Percentiles rank a stretch among this genome's conserved stretches.
Evolutionary conservation across 106 monocot species (phyloP).

Genomic region (Dioscorea dumetorum): DNA sequence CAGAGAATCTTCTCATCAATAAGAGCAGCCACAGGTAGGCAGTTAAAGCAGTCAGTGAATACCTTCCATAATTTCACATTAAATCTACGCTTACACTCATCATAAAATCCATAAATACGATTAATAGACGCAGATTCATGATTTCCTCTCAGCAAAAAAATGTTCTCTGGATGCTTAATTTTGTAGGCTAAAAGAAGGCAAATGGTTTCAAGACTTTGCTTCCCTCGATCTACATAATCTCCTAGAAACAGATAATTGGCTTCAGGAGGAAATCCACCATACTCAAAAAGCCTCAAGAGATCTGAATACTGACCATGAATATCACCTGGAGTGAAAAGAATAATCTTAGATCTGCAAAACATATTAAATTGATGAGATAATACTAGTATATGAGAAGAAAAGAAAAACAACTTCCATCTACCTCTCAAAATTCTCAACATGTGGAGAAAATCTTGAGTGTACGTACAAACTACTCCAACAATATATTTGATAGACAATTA

Average conservation of each 20-base stretch:
- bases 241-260: conserved; percentile 2
- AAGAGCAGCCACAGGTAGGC: conserved; percentile 5
- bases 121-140: neutral
- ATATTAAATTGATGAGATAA: neutral
- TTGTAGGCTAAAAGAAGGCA: neutral
- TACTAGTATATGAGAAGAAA: no score
- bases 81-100: conserved; percentile 1
- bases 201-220: conserved; percentile 1
- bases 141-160: neutral
- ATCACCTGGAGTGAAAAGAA: conserved; percentile 3
- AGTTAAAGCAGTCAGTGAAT: conserved; percentile 1
- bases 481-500: no score
- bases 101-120: neutral
- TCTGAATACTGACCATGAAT: conserved; percentile 1
- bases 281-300: conserved; percentile 4
- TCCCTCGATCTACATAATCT: neutral
- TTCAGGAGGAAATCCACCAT: conserved; percentile 4
- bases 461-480: no score
- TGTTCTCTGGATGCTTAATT: neutral
- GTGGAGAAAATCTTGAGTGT: no score
- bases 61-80: conserved; percentile 3
- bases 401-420: no score
- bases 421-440: no score
- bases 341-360: neutral
- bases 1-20: conserved; percentile 4